Percentiles rank a stretch among this genome's conserved stretches.
These are phyloP conservation scores for Phytophthora agathidicida DNA, from an alignment of 352 stramenopile species.

Conservation along the genomic window DNA sequence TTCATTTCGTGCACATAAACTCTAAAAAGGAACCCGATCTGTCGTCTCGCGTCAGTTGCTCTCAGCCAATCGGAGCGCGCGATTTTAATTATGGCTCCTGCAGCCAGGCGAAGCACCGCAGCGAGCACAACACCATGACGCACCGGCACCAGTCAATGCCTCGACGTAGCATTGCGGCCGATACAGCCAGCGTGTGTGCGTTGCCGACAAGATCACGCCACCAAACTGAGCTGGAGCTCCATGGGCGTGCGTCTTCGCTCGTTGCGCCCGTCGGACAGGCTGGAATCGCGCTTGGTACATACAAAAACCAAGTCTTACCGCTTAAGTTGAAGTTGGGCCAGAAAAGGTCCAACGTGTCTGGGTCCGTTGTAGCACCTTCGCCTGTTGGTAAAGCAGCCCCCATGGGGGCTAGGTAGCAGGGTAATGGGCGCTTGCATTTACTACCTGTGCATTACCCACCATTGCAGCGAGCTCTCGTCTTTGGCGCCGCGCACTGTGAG, in stretches of 20 bases:
- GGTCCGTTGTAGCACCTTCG: no score
- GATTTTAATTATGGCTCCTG: neutral
- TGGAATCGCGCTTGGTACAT: neutral
- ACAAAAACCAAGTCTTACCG: neutral
- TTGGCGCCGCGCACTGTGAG: constrained; percentile 7
- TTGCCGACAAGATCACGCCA: neutral
- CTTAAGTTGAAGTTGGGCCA: constrained; percentile 9
- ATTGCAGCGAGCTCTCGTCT: neutral
- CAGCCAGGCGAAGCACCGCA: constrained; percentile 5
- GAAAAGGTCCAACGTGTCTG: constrained; percentile 10
- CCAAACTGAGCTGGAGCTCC: no score
- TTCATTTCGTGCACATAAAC: no score
- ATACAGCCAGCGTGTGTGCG: no score
- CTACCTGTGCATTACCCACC: no score
- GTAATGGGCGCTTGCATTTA: no score
- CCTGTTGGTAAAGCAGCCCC: neutral
- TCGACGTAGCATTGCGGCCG: neutral
- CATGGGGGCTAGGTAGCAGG: neutral
- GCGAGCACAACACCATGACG: constrained; percentile 9
- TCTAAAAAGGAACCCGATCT: constrained; percentile 15
- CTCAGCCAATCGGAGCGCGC: constrained; percentile 14
- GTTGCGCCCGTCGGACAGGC: constrained; percentile 3
- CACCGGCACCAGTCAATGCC: constrained; percentile 4
- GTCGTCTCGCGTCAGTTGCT: constrained; percentile 5
- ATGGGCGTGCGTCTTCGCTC: no score